phyloP scores from a whole-genome alignment of 2,329 filamentous ascomycete species.

The Aspergillus spinulosporus region DNA sequence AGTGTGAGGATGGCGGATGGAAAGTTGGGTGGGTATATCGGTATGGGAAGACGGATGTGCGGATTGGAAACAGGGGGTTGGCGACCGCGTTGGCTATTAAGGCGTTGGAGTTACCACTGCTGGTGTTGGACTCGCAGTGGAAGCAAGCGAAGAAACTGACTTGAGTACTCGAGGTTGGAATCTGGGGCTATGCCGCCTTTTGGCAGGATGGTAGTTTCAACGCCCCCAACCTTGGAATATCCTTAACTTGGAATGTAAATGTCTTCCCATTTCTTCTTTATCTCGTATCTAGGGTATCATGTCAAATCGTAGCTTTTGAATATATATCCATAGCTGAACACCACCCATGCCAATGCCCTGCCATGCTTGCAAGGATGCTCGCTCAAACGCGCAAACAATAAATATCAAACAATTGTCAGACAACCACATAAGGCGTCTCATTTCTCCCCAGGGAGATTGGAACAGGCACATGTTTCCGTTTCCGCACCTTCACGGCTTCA shows the following conservation, averaged over 20 bases:
- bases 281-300: not conserved
- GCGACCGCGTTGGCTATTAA: not conserved
- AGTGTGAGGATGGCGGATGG: not conserved
- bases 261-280: too few relatives aligned
- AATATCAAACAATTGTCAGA: not conserved
- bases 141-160: too few relatives aligned
- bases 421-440: conserved; percentile 14
- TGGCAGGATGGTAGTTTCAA: too few relatives aligned
- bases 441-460: conserved; percentile 16
- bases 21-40: not conserved
- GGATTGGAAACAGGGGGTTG: not conserved
- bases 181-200: too few relatives aligned
- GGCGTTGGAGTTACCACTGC: not conserved
- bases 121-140: too few relatives aligned
- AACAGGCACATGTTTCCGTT: not conserved
- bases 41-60: not conserved
- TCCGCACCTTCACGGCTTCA: conserved; percentile 18
- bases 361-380: not conserved
- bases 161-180: too few relatives aligned
- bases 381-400: conserved; percentile 2
- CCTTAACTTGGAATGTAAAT: too few relatives aligned
- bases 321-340: not conserved
- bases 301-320: not conserved
- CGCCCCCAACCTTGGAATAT: too few relatives aligned
- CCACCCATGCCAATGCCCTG: not conserved